Conservation (phyloP, 2,329 filamentous ascomycete species). For the Epichloe typhina region DNA sequence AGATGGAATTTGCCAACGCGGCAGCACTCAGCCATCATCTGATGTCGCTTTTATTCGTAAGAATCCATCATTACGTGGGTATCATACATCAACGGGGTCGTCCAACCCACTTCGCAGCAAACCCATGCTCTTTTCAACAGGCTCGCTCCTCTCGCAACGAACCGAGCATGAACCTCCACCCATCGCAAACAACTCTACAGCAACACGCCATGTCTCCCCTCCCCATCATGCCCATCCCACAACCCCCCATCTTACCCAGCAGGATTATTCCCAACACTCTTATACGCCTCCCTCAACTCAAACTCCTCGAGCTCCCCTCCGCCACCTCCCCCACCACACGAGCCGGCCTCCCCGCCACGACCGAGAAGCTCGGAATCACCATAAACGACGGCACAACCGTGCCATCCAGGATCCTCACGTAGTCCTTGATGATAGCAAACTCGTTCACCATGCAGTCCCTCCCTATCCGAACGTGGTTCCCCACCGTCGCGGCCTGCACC, state of each 20-base stretch:
- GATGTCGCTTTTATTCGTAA: neutral
- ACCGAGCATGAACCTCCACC: no score
- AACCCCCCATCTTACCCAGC: conserved; percentile 6
- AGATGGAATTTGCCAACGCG: neutral
- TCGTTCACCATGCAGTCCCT: conserved; percentile 64
- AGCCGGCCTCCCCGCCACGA: conserved; percentile 76
- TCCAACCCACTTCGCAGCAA: no score
- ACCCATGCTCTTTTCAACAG: no score
- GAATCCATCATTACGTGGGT: neutral
- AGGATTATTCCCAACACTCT: conserved; percentile 47
- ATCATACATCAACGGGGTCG: no score
- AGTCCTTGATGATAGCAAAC: conserved; percentile 88
- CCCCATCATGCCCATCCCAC: neutral
- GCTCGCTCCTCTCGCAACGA: no score
- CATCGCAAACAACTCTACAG: no score
- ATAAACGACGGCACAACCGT: conserved; percentile 75
- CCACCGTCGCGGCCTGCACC: conserved; percentile 72
- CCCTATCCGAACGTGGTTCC: conserved; percentile 78
- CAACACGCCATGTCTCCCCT: no score
- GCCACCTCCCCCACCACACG: conserved; percentile 71
- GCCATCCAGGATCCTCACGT: conserved; percentile 74
- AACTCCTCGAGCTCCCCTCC: conserved; percentile 52
- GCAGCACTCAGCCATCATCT: neutral
- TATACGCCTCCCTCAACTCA: conserved; percentile 51
- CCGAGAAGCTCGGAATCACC: conserved; percentile 83